Percentiles rank a stretch among this genome's conserved stretches.
phyloP scores from a whole-genome alignment of 331 rosid genomes.

The Pyrus hybrid region DNA sequence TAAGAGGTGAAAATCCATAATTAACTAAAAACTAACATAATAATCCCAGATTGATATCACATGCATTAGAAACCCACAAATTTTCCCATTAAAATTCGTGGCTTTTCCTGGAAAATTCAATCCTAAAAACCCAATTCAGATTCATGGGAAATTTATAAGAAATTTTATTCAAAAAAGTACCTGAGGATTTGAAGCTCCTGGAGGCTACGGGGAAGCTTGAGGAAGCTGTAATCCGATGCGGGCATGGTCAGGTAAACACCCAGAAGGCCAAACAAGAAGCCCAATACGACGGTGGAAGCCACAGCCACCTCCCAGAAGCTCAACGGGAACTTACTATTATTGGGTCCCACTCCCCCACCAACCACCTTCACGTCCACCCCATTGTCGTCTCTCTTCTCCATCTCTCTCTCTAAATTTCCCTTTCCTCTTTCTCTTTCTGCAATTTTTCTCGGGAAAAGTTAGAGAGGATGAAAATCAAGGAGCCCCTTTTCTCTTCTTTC shows the following conservation, averaged over 20 bases:
- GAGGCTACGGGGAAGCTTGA: constrained; percentile 84
- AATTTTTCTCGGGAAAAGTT: constrained; percentile 15
- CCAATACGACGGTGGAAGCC: constrained; percentile 57
- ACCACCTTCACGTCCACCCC: not conserved
- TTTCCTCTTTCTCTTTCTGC: not conserved
- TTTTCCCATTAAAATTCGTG: not conserved
- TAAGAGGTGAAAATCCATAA: not conserved
- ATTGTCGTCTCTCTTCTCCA: constrained; percentile 29
- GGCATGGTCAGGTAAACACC: constrained; percentile 86
- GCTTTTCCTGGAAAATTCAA: not conserved
- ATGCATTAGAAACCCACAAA: not conserved
- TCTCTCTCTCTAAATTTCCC: constrained; percentile 8
- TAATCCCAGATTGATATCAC: not conserved
- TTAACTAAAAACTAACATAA: not conserved
- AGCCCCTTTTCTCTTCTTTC: not conserved
- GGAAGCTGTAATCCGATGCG: constrained; percentile 91
- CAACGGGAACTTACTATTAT: constrained; percentile 31
- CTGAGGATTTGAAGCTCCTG: constrained; percentile 76
- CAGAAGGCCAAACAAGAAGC: constrained; percentile 42
- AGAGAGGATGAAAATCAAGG: not conserved
- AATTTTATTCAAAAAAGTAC: constrained; percentile 18
- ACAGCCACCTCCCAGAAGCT: constrained; percentile 58
- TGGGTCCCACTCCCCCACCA: constrained; percentile 6
- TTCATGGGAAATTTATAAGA: not conserved
- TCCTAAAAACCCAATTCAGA: not conserved